Evolutionary conservation across 2,329 filamentous ascomycete species (phyloP).

Genomic region (Neoarthrinium moseri): DNA sequence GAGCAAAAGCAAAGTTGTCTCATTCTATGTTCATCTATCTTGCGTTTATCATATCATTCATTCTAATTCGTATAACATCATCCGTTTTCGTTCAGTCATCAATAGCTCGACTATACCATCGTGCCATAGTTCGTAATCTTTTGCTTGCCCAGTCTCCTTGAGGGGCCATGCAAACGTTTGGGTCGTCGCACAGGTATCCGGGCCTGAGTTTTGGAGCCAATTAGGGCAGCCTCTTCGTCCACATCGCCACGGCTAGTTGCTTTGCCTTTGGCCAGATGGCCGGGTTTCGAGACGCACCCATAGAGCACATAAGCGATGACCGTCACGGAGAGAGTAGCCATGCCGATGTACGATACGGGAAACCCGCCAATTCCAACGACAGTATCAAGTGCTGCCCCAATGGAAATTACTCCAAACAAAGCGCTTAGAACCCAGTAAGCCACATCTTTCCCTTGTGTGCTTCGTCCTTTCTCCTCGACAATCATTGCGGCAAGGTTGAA

Average conservation of each 20-base stretch:
- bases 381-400: constrained; percentile 19
- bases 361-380: constrained; percentile 22
- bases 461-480: constrained; percentile 18
- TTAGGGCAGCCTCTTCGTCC: constrained; percentile 14
- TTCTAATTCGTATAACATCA: neutral
- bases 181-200: constrained; percentile 6
- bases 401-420: constrained; percentile 14
- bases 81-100: neutral
- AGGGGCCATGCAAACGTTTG: constrained; percentile 1
- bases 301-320: constrained; percentile 20
- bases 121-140: constrained; percentile 7
- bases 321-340: constrained; percentile 18
- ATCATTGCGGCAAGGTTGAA: constrained; percentile 23
- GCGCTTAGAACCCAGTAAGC: constrained; percentile 15
- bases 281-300: constrained; percentile 20
- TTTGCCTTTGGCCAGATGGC: constrained; percentile 23
- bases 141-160: constrained; percentile 1
- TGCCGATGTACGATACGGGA: constrained; percentile 24
- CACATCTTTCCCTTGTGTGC: constrained; percentile 10
- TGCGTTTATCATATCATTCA: neutral
- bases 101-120: constrained; percentile 1
- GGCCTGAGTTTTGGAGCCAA: neutral
- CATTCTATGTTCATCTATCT: too few relatives aligned
- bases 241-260: constrained; percentile 16
- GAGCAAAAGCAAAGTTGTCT: too few relatives aligned